phyloP scores from a whole-genome alignment of 495 filamentous ascomycete species.

The Hypoxylon fragiforme region DNA sequence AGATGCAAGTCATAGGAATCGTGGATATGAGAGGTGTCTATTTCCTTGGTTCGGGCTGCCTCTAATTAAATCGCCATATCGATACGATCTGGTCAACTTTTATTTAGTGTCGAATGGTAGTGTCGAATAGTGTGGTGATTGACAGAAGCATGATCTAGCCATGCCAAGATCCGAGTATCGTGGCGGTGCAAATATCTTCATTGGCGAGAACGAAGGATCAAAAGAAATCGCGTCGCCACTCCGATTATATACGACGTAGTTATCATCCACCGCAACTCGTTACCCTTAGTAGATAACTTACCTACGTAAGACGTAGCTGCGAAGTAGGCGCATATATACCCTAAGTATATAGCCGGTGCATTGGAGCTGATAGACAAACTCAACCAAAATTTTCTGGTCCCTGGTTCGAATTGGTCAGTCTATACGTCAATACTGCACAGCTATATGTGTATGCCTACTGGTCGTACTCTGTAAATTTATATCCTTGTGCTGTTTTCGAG shows the following conservation, averaged over 20 bases:
- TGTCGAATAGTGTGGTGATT: too few relatives aligned
- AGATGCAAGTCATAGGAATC: slow-evolving; percentile 14
- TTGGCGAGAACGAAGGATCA: slow-evolving; percentile 4
- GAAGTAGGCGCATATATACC: too few relatives aligned
- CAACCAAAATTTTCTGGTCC: background rate
- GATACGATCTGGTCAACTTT: background rate
- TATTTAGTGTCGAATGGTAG: too few relatives aligned
- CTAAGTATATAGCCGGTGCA: too few relatives aligned
- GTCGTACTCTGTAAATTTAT: too few relatives aligned
- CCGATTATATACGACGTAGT: background rate
- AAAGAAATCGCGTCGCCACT: slow-evolving; percentile 12
- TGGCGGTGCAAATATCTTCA: slow-evolving; percentile 15
- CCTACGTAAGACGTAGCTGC: too few relatives aligned
- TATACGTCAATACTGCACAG: background rate
- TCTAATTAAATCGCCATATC: slow-evolving; percentile 1
- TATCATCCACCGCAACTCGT: background rate
- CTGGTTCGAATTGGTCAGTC: background rate
- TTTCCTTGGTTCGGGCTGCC: slow-evolving; percentile 5
- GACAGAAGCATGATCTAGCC: too few relatives aligned
- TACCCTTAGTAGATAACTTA: too few relatives aligned
- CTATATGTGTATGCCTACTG: too few relatives aligned
- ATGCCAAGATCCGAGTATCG: background rate
- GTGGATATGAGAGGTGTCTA: background rate
- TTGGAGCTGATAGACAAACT: background rate
- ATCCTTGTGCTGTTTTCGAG: too few relatives aligned